Base-by-base conservation (phyloP, 139 green algal species). In the Chlamydomonas sp. region DNA sequence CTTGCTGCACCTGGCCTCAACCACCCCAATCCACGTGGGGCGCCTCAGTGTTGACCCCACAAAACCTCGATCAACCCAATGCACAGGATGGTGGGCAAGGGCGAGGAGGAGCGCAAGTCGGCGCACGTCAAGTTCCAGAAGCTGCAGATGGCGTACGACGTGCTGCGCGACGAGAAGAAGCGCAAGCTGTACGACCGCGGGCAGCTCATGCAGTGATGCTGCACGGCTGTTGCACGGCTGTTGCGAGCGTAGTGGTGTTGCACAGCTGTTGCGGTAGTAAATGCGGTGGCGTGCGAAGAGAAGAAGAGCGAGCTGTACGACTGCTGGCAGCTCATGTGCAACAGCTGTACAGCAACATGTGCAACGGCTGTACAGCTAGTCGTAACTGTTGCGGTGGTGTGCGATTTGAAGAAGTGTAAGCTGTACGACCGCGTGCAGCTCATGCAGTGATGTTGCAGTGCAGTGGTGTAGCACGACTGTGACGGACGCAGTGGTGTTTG, bases 111-210 rank as follows among this genome's bases (percentile, higher is more conserved):
- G 35, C 36, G 29, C 70, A 73, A 58, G 30, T 24, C 47, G 35
- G 79, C 84, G 3, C 69, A 81, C 30, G 74, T 82, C 26, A 60
- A 71, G 0, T 94, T 94, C 70, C 77, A 85, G 33, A 75, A 79
- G 37, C 64, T 94, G 29, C 80, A 87, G 73, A 75, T 78, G 3
- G 87, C 88, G 13, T 94, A 90, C 62, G 85, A 91, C 31, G 75
- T 79, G 31, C 74, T 92, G 35, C 70, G 76, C 31, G 77, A 91
- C 37, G 72, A 74, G 1, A 78, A 87, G 43, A 78, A 77, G 65
- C 68, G 84, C 6, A 61, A 61, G 35, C 38, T 82, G 33, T 93
- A 93, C 58, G 88, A 93, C 49, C 57, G 63, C 10, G 81, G 81
- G 0, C 77, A 78, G 64, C 61, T 87, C 33, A 67, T 81, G 26